A percentile compares a stretch with the other conserved stretches of the same genome.
phyloP scores from a whole-genome alignment of 2,329 filamentous ascomycete species.

The Ophiostoma quercus region DNA sequence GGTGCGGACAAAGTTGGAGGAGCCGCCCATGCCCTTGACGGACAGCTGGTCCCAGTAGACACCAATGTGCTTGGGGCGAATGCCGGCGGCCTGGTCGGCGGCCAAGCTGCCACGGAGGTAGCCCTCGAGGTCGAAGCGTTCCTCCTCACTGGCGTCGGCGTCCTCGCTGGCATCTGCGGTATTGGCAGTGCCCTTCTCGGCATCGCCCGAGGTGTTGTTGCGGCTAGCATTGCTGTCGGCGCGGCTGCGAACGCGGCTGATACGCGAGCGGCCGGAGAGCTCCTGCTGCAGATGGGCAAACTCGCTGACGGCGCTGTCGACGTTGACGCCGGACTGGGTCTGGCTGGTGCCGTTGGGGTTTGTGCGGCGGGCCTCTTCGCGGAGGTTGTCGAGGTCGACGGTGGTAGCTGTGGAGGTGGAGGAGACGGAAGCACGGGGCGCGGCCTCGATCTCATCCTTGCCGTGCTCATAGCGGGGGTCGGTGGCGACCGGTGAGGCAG shows the following conservation, averaged over 20 bases:
- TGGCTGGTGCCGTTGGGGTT: conserved; percentile 47
- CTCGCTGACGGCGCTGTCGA: conserved; percentile 63
- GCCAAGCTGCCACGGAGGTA: conserved; percentile 66
- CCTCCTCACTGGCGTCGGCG: conserved; percentile 41
- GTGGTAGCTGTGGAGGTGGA: conserved; percentile 29
- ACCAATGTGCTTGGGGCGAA: conserved; percentile 73
- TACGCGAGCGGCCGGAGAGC: conserved; percentile 52
- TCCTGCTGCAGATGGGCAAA: conserved; percentile 63
- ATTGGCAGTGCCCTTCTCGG: conserved; percentile 48
- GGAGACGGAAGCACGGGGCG: conserved; percentile 25
- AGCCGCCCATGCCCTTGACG: conserved; percentile 68
- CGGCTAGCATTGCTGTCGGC: conserved; percentile 45
- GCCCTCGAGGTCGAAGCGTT: conserved; percentile 67
- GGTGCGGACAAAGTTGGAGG: conserved; percentile 65
- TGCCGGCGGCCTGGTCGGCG: conserved; percentile 70
- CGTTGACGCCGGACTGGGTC: conserved; percentile 51
- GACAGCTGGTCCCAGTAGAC: conserved; percentile 74
- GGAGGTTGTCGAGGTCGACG: conserved; percentile 37
- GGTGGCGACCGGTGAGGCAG: background rate
- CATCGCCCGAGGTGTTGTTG: conserved; percentile 38
- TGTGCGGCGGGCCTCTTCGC: conserved; percentile 40
- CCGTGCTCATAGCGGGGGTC: conserved; percentile 22
- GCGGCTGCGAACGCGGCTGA: conserved; percentile 41
- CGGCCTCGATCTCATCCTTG: conserved; percentile 27
- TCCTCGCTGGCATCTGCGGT: conserved; percentile 29